Evolutionary conservation across 2,329 filamentous ascomycete species (phyloP).

Genomic region (Trichophyton benhamiae): DNA sequence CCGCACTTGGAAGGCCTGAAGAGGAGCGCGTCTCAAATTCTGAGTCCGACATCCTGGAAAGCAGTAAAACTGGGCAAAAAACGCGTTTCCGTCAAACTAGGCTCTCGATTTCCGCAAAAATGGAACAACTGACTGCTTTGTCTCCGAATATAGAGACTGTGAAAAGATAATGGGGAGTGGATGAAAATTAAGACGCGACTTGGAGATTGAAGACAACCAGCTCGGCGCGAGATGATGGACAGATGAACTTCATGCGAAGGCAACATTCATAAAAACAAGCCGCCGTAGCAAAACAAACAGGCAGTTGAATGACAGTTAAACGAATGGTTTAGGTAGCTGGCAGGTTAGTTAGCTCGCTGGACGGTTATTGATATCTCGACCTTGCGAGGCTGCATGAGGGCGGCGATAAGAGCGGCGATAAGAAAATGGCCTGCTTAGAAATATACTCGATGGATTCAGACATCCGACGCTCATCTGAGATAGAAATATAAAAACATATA

Average conservation of each 20-base stretch:
- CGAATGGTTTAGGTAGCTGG: too few relatives aligned
- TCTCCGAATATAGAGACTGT: background rate
- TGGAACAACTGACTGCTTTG: background rate
- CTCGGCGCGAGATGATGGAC: background rate
- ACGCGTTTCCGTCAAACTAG: background rate
- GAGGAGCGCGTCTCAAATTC: slow-evolving; percentile 20
- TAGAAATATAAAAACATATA: background rate
- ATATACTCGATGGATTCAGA: background rate
- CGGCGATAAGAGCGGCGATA: background rate
- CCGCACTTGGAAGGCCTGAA: slow-evolving; percentile 21
- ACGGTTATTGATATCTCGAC: too few relatives aligned
- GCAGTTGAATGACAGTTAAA: too few relatives aligned
- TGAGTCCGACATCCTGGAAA: slow-evolving; percentile 20
- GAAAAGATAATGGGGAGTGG: background rate
- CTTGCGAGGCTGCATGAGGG: too few relatives aligned
- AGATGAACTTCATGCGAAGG: too few relatives aligned
- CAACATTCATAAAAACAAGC: too few relatives aligned
- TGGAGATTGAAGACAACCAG: background rate
- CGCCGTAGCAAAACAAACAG: too few relatives aligned
- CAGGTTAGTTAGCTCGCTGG: too few relatives aligned
- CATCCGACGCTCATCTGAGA: too few relatives aligned
- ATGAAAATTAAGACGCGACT: background rate
- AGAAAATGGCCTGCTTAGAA: background rate
- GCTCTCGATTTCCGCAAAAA: background rate
- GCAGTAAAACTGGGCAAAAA: background rate